These are phyloP conservation scores for Barnettozyma siamensis DNA, from an alignment of 805 yeast genomes.

Conservation along the genomic window DNA sequence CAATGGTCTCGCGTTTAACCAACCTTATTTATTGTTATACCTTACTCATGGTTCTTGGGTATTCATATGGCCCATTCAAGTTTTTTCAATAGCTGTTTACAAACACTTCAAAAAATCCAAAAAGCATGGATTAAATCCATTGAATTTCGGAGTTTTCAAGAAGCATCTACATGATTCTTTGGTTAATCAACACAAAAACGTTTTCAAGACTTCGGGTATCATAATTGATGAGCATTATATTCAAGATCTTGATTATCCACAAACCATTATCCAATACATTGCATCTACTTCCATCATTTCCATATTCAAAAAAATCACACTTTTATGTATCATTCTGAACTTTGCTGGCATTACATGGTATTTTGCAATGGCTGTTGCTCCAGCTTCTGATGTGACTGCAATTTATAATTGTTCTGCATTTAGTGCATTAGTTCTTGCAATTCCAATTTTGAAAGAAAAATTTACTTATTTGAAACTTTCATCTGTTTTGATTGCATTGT, in stretches of 20 bases:
- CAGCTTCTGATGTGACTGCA: constrained; percentile 84
- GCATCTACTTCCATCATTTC: constrained; percentile 26
- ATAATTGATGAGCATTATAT: constrained; percentile 13
- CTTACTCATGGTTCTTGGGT: constrained; percentile 80
- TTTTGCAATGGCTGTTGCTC: constrained; percentile 71
- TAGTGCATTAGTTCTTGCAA: constrained; percentile 79
- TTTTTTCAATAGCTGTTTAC: constrained; percentile 39
- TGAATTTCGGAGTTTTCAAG: constrained; percentile 12
- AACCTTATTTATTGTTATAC: constrained; percentile 61
- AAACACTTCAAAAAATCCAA: constrained; percentile 33
- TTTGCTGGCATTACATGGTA: constrained; percentile 84
- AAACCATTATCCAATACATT: constrained; percentile 10
- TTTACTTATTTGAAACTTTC: constrained; percentile 56
- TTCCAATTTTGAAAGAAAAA: constrained; percentile 62
- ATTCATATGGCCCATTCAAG: constrained; percentile 66
- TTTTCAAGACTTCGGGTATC: constrained; percentile 29
- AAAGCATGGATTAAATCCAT: constrained; percentile 9
- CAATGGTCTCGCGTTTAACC: constrained; percentile 46
- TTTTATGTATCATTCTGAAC: constrained; percentile 54
- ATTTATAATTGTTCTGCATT: constrained; percentile 88
- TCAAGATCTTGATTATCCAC: constrained; percentile 16
- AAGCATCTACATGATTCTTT: constrained; percentile 31
- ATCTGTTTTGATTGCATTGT: constrained; percentile 65
- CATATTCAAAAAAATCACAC: constrained; percentile 36
- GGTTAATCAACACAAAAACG: constrained; percentile 37